phyloP scores from a whole-genome alignment of 257 asterid species.

The Echium plantagineum region DNA sequence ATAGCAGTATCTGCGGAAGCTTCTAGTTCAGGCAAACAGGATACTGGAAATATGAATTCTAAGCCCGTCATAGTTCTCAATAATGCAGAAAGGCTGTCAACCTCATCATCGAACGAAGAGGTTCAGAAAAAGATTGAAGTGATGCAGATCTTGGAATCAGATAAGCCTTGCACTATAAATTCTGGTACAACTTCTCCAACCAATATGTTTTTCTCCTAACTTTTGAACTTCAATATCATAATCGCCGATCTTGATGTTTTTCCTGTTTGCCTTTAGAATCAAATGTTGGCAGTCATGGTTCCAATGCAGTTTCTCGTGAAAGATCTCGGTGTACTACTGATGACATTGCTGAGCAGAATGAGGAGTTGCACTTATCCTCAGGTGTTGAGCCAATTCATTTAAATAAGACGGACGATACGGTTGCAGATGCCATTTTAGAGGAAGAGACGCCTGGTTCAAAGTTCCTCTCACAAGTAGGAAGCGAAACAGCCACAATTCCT shows the following conservation, averaged over 20 bases:
- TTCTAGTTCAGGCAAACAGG: slow-evolving; percentile 22
- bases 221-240: slow-evolving; percentile 2
- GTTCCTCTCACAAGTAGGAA: slow-evolving; percentile 2
- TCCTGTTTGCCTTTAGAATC: slow-evolving; percentile 27
- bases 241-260: slow-evolving; percentile 5
- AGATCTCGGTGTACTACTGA: slow-evolving; percentile 4
- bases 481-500: slow-evolving; percentile 12
- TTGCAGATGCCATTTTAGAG: not conserved
- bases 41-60: slow-evolving; percentile 17
- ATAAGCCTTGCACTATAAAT: not conserved
- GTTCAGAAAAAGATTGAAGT: slow-evolving; percentile 20
- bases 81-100: slow-evolving; percentile 18
- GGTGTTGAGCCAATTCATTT: slow-evolving; percentile 11
- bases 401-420: slow-evolving; percentile 14
- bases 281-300: slow-evolving; percentile 27
- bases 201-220: not conserved
- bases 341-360: slow-evolving; percentile 19
- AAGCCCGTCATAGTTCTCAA: slow-evolving; percentile 12
- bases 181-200: not conserved
- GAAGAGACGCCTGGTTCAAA: slow-evolving; percentile 1
- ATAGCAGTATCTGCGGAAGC: slow-evolving; percentile 7
- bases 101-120: slow-evolving; percentile 17
- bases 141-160: not conserved
- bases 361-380: slow-evolving; percentile 15
- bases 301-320: slow-evolving; percentile 12